These are phyloP conservation scores for Cucurbita argyrosperma DNA, from an alignment of 306 rosid species.

Conservation along the genomic window DNA sequence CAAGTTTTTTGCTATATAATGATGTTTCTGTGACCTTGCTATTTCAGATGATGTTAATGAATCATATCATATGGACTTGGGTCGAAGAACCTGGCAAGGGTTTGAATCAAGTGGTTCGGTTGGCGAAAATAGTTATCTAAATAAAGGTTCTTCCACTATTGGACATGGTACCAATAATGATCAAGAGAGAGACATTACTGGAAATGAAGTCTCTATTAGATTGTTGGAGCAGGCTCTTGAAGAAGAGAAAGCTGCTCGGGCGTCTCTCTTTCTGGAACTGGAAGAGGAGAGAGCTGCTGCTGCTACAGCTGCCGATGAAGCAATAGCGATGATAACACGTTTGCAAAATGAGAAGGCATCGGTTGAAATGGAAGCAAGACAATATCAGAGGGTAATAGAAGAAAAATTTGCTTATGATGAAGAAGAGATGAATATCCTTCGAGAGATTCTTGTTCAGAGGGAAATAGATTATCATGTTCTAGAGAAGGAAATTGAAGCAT, in stretches of 20 bases:
- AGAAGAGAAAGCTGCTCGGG: slow-evolving; percentile 51
- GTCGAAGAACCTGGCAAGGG: slow-evolving; percentile 22
- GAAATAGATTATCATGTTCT: slow-evolving; percentile 65
- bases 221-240: slow-evolving; percentile 45
- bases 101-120: slow-evolving; percentile 31
- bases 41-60: slow-evolving; percentile 26
- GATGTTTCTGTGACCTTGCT: slow-evolving; percentile 1
- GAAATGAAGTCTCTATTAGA: slow-evolving; percentile 25
- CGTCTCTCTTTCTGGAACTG: slow-evolving; percentile 64
- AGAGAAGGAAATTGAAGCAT: slow-evolving; percentile 62
- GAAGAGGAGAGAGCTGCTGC: slow-evolving; percentile 96
- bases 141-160: slow-evolving; percentile 16
- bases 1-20: background rate
- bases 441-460: slow-evolving; percentile 68
- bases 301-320: slow-evolving; percentile 85
- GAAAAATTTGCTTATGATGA: slow-evolving; percentile 70
- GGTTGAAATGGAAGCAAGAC: slow-evolving; percentile 58
- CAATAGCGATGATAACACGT: slow-evolving; percentile 88
- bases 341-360: slow-evolving; percentile 70
- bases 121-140: slow-evolving; percentile 23
- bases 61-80: slow-evolving; percentile 17
- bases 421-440: slow-evolving; percentile 68
- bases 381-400: slow-evolving; percentile 62
- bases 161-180: slow-evolving; percentile 9
- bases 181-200: slow-evolving; percentile 16